Conservation (phyloP, 345 rosid species). For the Heritiera fomes region DNA sequence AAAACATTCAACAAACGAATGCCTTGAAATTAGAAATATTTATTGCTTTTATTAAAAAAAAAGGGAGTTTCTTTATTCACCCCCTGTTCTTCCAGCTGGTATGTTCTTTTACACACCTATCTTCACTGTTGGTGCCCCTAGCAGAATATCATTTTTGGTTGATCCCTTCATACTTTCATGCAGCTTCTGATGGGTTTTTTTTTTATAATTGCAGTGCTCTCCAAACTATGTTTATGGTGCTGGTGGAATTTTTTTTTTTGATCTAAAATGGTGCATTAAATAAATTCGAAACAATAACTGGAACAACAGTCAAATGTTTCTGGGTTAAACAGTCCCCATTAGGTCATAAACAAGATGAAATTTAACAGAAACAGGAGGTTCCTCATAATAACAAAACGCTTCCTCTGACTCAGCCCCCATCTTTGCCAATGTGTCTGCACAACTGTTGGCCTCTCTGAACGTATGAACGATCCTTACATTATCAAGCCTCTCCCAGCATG, state of each 20-base stretch:
- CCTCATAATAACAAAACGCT: too few species aligned
- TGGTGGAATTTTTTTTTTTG: constrained; percentile 49
- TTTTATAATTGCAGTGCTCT: constrained; percentile 63
- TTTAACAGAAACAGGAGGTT: too few species aligned
- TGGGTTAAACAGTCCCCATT: too few species aligned
- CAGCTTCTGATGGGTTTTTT: constrained; percentile 6
- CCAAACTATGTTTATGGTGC: constrained; percentile 95
- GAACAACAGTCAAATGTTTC: too few species aligned
- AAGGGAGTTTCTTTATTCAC: background rate
- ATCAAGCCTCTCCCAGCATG: constrained; percentile 37
- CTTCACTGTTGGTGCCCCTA: background rate
- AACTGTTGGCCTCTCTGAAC: too few species aligned
- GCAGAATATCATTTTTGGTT: background rate
- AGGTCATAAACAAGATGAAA: too few species aligned
- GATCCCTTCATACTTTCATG: background rate
- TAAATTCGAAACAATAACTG: too few species aligned
- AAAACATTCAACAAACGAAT: background rate
- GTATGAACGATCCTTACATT: too few species aligned
- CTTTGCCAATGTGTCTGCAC: too few species aligned
- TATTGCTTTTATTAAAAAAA: background rate
- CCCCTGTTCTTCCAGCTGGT: background rate
- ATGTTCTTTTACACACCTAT: background rate
- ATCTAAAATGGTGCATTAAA: too few species aligned
- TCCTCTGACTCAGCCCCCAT: too few species aligned
- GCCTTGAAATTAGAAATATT: background rate